These are phyloP conservation scores for Helicocarpus griseus DNA, from an alignment of 2,329 filamentous ascomycete genomes.

Conservation along the genomic window DNA sequence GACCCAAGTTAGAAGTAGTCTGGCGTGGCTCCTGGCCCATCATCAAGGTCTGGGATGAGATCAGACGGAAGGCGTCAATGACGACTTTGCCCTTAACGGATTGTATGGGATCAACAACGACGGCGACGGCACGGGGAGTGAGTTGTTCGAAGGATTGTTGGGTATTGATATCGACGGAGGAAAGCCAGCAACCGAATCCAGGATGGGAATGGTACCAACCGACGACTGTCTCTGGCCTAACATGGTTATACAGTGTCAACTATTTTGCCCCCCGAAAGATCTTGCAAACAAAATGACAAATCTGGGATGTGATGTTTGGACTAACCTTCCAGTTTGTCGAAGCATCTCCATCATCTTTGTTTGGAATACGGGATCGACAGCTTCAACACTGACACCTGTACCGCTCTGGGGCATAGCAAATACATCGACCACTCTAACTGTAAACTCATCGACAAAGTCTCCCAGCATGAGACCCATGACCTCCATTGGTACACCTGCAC, in stretches of 20 bases:
- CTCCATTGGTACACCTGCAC: conserved; percentile 98
- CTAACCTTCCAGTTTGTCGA: conserved; percentile 85
- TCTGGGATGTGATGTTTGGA: conserved; percentile 22
- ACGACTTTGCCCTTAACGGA: conserved; percentile 99
- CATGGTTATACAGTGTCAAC: conserved; percentile 4
- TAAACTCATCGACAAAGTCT: conserved; percentile 98
- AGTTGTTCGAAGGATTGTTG: conserved; percentile 99
- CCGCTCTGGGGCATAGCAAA: conserved; percentile 99
- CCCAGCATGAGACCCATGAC: conserved; percentile 99
- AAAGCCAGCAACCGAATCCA: conserved; percentile 98
- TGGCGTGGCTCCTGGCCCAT: conserved; percentile 96
- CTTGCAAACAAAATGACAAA: too few species aligned
- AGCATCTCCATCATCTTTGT: conserved; percentile 99
- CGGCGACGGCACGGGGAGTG: conserved; percentile 89
- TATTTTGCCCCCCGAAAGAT: too few species aligned
- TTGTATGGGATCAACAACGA: conserved; percentile 97
- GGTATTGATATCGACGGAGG: conserved; percentile 97
- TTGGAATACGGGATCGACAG: conserved; percentile 96
- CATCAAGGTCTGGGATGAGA: conserved; percentile 96
- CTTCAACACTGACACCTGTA: conserved; percentile 95
- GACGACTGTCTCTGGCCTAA: conserved; percentile 87
- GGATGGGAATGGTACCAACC: conserved; percentile 99
- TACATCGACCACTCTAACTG: conserved; percentile 93
- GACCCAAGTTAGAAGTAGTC: conserved; percentile 93
- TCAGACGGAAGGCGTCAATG: conserved; percentile 96